A percentile compares a stretch with the other conserved stretches of the same genome.
Conservation (phyloP, 371 early-diverging fungal species). For the Sporodiniella umbellata region DNA sequence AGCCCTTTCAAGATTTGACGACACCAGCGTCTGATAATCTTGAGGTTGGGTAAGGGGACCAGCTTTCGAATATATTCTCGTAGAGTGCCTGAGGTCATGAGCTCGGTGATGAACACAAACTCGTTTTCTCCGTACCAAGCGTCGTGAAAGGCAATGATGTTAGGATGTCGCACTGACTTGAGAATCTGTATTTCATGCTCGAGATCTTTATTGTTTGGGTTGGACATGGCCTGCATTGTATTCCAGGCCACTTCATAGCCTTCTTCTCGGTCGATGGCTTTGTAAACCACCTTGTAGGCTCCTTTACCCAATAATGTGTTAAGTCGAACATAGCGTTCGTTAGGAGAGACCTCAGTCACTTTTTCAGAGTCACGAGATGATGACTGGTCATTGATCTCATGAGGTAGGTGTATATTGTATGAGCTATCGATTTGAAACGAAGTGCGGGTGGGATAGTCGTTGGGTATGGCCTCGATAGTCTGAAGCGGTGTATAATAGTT, state of each 20-base stretch:
- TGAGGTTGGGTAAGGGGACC: slow-evolving; percentile 50
- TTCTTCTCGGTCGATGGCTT: slow-evolving; percentile 78
- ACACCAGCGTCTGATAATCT: slow-evolving; percentile 68
- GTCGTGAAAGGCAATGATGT: slow-evolving; percentile 74
- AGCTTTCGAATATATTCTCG: slow-evolving; percentile 58
- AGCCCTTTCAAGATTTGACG: slow-evolving; percentile 75
- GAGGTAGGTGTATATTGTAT: slow-evolving; percentile 1
- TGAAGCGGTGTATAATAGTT: slow-evolving; percentile 28
- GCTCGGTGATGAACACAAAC: slow-evolving; percentile 77
- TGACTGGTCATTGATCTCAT: slow-evolving; percentile 46
- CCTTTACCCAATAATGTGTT: slow-evolving; percentile 52
- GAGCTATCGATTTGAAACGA: slow-evolving; percentile 10
- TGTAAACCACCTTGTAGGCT: slow-evolving; percentile 80
- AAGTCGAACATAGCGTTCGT: slow-evolving; percentile 39
- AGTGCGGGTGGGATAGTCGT: slow-evolving; percentile 14
- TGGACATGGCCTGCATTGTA: slow-evolving; percentile 36
- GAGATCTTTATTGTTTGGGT: slow-evolving; percentile 40
- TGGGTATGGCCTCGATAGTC: background rate
- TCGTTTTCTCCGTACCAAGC: slow-evolving; percentile 62
- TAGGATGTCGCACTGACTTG: slow-evolving; percentile 67
- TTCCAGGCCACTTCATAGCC: slow-evolving; percentile 89
- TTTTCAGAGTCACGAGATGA: slow-evolving; percentile 38
- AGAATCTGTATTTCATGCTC: slow-evolving; percentile 71
- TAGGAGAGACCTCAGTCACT: slow-evolving; percentile 43
- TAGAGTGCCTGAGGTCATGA: slow-evolving; percentile 82